Evolutionary conservation across 495 filamentous ascomycete genomes (phyloP).

Genomic region (Talaromyces liani): DNA sequence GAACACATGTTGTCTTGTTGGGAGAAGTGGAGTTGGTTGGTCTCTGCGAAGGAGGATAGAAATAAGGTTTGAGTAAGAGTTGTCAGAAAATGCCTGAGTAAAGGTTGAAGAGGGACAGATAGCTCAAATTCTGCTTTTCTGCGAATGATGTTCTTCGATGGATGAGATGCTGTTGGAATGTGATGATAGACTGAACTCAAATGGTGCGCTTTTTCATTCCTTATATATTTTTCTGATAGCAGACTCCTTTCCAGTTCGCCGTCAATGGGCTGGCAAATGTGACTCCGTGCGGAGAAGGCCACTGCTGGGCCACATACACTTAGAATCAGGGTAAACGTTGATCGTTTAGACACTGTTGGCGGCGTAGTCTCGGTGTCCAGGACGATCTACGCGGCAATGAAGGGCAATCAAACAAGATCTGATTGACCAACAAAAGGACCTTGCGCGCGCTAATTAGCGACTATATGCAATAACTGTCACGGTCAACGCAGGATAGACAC

Average conservation of each 20-base stretch:
- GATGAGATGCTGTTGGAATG: constrained; percentile 8
- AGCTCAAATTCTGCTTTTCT: neutral
- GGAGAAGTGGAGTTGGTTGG: neutral
- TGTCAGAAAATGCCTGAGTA: constrained; percentile 6
- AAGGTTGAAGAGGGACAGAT: neutral
- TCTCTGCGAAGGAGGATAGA: neutral
- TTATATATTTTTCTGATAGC: constrained; percentile 7
- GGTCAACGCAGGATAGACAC: constrained; percentile 2
- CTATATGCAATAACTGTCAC: constrained; percentile 8
- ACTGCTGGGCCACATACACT: constrained; percentile 6
- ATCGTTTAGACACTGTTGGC: constrained; percentile 1
- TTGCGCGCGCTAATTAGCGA: constrained; percentile 9
- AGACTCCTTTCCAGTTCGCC: neutral
- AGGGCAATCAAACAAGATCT: constrained; percentile 4
- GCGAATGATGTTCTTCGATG: constrained; percentile 12
- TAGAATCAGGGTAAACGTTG: neutral
- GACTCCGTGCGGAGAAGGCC: constrained; percentile 4
- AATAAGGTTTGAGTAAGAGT: constrained; percentile 2
- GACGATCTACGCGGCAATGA: constrained; percentile 8
- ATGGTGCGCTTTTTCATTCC: neutral
- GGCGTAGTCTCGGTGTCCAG: constrained; percentile 2
- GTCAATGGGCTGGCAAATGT: neutral
- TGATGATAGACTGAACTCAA: constrained; percentile 1
- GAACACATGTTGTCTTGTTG: constrained; percentile 28
- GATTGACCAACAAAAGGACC: constrained; percentile 5